Percentiles rank a stretch among this genome's conserved stretches.
These are phyloP conservation scores for Saprolegnia parasitica DNA, from an alignment of 352 stramenopile species.

Conservation along the genomic window DNA sequence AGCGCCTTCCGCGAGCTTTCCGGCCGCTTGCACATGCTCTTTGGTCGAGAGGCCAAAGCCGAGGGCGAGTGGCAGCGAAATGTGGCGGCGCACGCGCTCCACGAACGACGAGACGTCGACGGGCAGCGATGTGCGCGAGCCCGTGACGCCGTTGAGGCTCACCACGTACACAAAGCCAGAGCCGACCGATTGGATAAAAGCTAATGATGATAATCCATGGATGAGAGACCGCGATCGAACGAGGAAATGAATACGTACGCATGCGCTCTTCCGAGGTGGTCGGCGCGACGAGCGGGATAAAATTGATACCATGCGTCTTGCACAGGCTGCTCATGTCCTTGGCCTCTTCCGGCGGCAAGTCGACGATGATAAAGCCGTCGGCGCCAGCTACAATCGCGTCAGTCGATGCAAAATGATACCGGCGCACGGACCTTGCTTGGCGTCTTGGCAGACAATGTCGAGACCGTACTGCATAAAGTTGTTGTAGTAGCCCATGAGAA, in stretches of 20 bases:
- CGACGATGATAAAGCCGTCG: conserved; percentile 98
- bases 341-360: conserved; percentile 95
- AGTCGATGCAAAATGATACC: neutral
- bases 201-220: conserved; percentile 36
- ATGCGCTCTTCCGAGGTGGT: conserved; percentile 96
- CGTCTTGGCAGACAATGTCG: conserved; percentile 82
- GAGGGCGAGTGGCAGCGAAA: conserved; percentile 89
- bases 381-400: conserved; percentile 56
- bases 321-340: conserved; percentile 87
- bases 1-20: conserved; percentile 86
- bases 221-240: conserved; percentile 70
- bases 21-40: conserved; percentile 88
- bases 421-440: conserved; percentile 75
- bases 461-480: conserved; percentile 97
- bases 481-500: conserved; percentile 99
- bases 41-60: conserved; percentile 96
- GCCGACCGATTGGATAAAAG: conserved; percentile 55
- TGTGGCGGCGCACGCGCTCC: conserved; percentile 75
- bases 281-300: conserved; percentile 96
- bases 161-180: conserved; percentile 87
- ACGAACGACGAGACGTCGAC: conserved; percentile 93
- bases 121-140: conserved; percentile 86
- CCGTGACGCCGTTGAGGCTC: conserved; percentile 91
- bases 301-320: conserved; percentile 87
- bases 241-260: conserved; percentile 57